Base-by-base conservation (phyloP, 768 basidiomycete species). In the Lepiota venenata region DNA sequence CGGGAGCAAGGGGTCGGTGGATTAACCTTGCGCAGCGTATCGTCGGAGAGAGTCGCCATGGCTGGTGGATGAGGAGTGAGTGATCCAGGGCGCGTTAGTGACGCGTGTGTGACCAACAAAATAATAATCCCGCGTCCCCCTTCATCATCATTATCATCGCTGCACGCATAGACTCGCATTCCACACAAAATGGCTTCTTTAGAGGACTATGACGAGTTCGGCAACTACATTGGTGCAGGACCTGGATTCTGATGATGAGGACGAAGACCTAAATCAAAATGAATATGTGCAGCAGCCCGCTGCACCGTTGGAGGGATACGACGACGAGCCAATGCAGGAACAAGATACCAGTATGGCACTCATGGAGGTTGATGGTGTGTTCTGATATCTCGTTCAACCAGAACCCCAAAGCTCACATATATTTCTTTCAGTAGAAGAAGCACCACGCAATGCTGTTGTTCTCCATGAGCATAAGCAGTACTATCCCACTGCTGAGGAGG, bases 381-480 rank as follows among this genome's bases (percentile, higher is more conserved):
- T 20, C 45, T 55, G 50, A 59, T 56, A 38, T 32, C 27, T 29
- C 40, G 37, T 50, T 39, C n/a, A 48, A 42, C 38, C 47, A 56
- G 51, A 18, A 46, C 51, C 39, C 29, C 12, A 50, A 48, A 38
- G 25, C 20, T 22, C 25, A 16, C 48, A 36, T n/a, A 14, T 38
- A 42, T 52, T 25, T 20, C 36, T 52, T 41, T 47, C 43, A n/a
- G 6, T 18, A 50, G 41, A 61, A 91, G 91, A 87, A 61, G 88
- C 91, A 39, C 70, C 78, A 29, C 87, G 90, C 60, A 91, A 87
- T 56, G 91, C 91, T 46, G 88, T 93, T 16, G 69, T 98, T 41
- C 76, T 98, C 42, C 96, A 98, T 63, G 97, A 98, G 67, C 91
- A 99, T 73, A 99, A 99, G 71, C 91, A 93, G 69, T 98, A 99